These are phyloP conservation scores for Hirsutella minnesotensis DNA, from an alignment of 2,329 filamentous ascomycete genomes.

Conservation along the genomic window DNA sequence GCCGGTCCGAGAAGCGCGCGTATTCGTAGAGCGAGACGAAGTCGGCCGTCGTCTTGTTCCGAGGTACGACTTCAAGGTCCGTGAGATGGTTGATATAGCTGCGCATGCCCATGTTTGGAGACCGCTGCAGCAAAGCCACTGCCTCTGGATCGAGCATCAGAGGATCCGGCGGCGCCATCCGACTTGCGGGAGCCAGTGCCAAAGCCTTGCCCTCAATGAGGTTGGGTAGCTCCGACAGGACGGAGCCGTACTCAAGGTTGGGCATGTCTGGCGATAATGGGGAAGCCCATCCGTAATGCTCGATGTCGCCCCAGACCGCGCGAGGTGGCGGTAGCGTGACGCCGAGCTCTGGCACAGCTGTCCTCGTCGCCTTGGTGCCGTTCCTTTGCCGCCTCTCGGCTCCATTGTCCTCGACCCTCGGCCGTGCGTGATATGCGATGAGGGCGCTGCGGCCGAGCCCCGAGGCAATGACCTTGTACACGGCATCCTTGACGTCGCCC, in stretches of 20 bases:
- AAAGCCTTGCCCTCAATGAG: conserved; percentile 88
- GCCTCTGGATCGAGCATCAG: conserved; percentile 52
- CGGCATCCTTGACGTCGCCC: conserved; percentile 64
- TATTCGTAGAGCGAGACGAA: conserved; percentile 74
- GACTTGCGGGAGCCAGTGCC: conserved; percentile 58
- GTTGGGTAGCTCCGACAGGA: conserved; percentile 75
- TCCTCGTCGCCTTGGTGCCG: conserved; percentile 22
- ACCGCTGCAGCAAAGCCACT: conserved; percentile 59
- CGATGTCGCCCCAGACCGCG: conserved; percentile 68
- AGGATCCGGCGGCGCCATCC: conserved; percentile 23
- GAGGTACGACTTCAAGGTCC: conserved; percentile 48
- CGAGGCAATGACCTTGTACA: conserved; percentile 63
- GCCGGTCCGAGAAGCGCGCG: conserved; percentile 66
- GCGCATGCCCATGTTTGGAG: conserved; percentile 59
- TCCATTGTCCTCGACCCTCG: conserved; percentile 12
- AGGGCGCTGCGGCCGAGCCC: conserved; percentile 66
- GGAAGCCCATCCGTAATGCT: conserved; percentile 81
- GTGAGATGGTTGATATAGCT: conserved; percentile 67
- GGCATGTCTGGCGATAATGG: conserved; percentile 64
- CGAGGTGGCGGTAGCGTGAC: conserved; percentile 37
- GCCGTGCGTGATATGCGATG: conserved; percentile 56
- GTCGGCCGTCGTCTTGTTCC: conserved; percentile 31
- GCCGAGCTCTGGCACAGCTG: conserved; percentile 24
- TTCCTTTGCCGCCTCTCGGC: conserved; percentile 1
- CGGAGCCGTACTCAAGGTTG: conserved; percentile 70